Conservation (phyloP, 805 yeast genomes). For the Cephaloascus fragrans region DNA sequence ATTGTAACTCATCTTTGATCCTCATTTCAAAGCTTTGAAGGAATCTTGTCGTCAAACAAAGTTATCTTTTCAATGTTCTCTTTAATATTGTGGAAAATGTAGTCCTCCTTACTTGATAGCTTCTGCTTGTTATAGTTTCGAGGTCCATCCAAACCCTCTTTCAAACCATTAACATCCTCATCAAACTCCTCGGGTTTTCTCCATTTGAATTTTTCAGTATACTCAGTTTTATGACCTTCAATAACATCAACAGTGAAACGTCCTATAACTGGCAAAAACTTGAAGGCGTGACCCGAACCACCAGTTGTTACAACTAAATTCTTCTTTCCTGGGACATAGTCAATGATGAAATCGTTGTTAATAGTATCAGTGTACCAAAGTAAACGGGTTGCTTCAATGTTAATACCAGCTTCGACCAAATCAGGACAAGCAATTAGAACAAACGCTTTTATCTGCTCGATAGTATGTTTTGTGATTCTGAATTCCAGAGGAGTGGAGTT, state of each 20-base stretch:
- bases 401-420: conserved; percentile 9
- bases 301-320: conserved; percentile 20
- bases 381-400: conserved; percentile 10
- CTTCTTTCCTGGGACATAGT: conserved; percentile 18
- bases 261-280: conserved; percentile 21
- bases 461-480: conserved; percentile 13
- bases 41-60: not conserved
- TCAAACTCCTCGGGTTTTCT: conserved; percentile 13
- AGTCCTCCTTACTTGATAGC: not conserved
- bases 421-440: conserved; percentile 16
- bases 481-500: conserved; percentile 11
- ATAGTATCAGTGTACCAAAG: conserved; percentile 24
- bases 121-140: conserved; percentile 6
- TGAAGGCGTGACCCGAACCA: conserved; percentile 25
- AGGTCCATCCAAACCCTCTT: conserved; percentile 9
- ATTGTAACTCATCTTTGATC: too few relatives aligned
- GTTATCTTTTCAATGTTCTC: not conserved
- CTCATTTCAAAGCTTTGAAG: not conserved
- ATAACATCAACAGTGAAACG: conserved; percentile 18
- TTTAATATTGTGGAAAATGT: not conserved
- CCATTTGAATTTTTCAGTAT: conserved; percentile 21
- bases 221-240: conserved; percentile 17
- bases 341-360: conserved; percentile 18
- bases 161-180: conserved; percentile 17
- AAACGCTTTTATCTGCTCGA: conserved; percentile 15